Conservation (phyloP, 306 rosid species). For the Vicia villosa region DNA sequence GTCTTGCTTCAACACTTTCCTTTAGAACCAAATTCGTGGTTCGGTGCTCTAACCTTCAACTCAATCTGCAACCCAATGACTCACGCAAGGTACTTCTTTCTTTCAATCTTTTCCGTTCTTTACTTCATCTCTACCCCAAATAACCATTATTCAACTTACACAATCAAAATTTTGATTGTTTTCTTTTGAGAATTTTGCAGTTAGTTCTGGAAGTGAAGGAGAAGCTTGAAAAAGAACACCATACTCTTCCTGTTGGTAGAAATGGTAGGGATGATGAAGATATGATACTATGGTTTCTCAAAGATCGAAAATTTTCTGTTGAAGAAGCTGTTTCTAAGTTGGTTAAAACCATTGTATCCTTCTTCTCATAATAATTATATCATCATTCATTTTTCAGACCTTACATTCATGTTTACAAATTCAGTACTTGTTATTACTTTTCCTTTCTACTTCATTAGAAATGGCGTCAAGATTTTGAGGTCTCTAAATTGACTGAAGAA, state of each 20-base stretch:
- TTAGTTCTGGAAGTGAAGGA: constrained; percentile 79
- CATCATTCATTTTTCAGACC: not conserved
- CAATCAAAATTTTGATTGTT: too few relatives aligned
- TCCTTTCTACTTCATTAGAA: constrained; percentile 62
- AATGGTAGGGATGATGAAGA: constrained; percentile 99
- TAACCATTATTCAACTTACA: too few relatives aligned
- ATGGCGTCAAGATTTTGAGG: constrained; percentile 93
- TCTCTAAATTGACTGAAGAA: constrained; percentile 71
- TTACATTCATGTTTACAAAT: not conserved
- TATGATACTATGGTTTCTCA: constrained; percentile 91
- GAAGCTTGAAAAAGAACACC: constrained; percentile 68
- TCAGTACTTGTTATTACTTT: constrained; percentile 28
- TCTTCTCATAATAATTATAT: not conserved
- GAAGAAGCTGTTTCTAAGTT: constrained; percentile 68
- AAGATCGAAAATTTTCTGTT: constrained; percentile 75
- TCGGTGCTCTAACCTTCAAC: constrained; percentile 44
- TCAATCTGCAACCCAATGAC: constrained; percentile 32
- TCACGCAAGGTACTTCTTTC: constrained; percentile 58
- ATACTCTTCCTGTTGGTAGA: constrained; percentile 70
- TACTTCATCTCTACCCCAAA: too few relatives aligned
- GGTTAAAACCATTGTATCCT: constrained; percentile 89
- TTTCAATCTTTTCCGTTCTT: not conserved
- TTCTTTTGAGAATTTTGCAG: constrained; percentile 54
- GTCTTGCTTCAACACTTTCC: constrained; percentile 37
- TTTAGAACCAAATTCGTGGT: constrained; percentile 37